Evolutionary conservation across 2,329 filamentous ascomycete genomes (phyloP).

Genomic region (Westerdykella sp.): DNA sequence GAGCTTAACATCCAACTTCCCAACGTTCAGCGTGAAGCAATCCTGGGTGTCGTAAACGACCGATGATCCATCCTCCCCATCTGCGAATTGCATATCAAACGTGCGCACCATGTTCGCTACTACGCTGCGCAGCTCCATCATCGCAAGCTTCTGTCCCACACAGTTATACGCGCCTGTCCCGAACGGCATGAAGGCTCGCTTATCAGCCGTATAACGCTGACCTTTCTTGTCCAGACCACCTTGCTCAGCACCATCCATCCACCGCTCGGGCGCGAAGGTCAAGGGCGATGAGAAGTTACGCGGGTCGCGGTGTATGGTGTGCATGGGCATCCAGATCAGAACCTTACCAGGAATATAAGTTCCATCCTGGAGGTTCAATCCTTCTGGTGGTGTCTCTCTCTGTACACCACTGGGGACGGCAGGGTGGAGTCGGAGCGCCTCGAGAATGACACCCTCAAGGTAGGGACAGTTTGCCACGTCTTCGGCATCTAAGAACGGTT

Average conservation of each 20-base stretch:
- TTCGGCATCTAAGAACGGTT: slow-evolving; percentile 20
- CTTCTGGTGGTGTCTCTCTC: slow-evolving; percentile 30
- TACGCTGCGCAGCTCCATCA: slow-evolving; percentile 57
- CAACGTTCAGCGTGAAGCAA: slow-evolving; percentile 27
- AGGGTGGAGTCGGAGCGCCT: slow-evolving; percentile 23
- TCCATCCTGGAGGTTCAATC: slow-evolving; percentile 25
- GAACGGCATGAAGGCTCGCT: slow-evolving; percentile 64
- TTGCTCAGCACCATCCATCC: slow-evolving; percentile 7
- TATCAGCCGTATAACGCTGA: slow-evolving; percentile 17
- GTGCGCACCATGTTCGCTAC: slow-evolving; percentile 54
- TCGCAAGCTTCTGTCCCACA: slow-evolving; percentile 61
- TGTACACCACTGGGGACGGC: slow-evolving; percentile 26
- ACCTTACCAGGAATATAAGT: slow-evolving; percentile 27
- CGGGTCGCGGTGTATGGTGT: slow-evolving; percentile 25
- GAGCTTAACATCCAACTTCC: slow-evolving; percentile 24
- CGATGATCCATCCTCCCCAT: slow-evolving; percentile 17
- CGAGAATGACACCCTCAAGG: slow-evolving; percentile 30
- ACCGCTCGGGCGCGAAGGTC: slow-evolving; percentile 27
- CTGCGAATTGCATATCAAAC: slow-evolving; percentile 49
- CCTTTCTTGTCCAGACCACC: neutral
- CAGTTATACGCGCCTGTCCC: slow-evolving; percentile 62
- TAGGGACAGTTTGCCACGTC: slow-evolving; percentile 21
- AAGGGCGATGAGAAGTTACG: slow-evolving; percentile 22
- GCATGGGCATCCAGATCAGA: slow-evolving; percentile 25
- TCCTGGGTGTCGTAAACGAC: slow-evolving; percentile 19